phyloP scores from a whole-genome alignment of 805 yeast genomes.

The Candida qinlingensis region DNA sequence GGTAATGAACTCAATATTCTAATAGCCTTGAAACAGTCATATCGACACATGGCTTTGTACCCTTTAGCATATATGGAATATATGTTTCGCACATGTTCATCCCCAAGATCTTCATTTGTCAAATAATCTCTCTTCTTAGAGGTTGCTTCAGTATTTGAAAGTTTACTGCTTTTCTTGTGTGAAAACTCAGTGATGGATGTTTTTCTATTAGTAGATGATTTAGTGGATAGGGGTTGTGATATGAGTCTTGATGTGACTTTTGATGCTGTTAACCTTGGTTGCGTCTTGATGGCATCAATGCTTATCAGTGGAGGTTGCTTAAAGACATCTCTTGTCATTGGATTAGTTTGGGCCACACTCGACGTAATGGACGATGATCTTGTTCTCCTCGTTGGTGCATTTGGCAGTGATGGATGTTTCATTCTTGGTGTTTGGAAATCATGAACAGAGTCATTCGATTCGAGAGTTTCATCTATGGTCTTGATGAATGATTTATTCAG shows the following conservation, averaged over 20 bases:
- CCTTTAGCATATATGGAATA: constrained; percentile 55
- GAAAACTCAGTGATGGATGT: constrained; percentile 10
- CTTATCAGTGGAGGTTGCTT: constrained; percentile 18
- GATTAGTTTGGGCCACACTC: constrained; percentile 5
- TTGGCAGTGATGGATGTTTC: constrained; percentile 31
- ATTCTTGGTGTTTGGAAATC: constrained; percentile 39
- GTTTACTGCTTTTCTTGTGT: constrained; percentile 16
- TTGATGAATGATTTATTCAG: constrained; percentile 11
- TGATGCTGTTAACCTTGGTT: constrained; percentile 33
- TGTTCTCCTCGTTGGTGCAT: constrained; percentile 35
- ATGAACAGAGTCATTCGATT: constrained; percentile 13
- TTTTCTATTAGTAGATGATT: constrained; percentile 9
- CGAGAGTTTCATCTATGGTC: constrained; percentile 16
- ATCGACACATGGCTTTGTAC: constrained; percentile 54
- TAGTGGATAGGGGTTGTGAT: constrained; percentile 32
- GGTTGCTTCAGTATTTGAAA: constrained; percentile 3
- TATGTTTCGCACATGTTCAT: constrained; percentile 39
- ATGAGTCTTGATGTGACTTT: constrained; percentile 44
- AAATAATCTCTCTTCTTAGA: constrained; percentile 13
- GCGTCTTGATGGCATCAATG: constrained; percentile 21
- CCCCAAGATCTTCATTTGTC: constrained; percentile 26
- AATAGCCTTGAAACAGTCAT: constrained; percentile 78
- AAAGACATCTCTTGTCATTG: constrained; percentile 9
- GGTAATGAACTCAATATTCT: constrained; percentile 63
- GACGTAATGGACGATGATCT: constrained; percentile 18